phyloP scores from a whole-genome alignment of 2,329 filamentous ascomycete species.

The Venturia carpophila region DNA sequence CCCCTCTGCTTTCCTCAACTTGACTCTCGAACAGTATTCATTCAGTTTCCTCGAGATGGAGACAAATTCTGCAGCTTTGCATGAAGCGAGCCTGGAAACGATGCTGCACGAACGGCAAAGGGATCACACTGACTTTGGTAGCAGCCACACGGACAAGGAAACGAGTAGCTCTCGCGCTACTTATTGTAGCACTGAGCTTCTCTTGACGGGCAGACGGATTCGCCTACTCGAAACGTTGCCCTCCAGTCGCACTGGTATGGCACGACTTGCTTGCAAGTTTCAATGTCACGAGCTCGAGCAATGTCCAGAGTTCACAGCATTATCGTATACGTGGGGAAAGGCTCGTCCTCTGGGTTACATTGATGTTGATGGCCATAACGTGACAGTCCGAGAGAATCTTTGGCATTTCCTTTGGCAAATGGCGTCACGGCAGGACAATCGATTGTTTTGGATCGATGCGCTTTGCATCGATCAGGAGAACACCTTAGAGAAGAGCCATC shows the following conservation, averaged over 20 bases:
- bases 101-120: not conserved
- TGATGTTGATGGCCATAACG: no score
- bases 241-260: not conserved
- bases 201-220: not conserved
- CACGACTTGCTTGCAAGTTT: not conserved
- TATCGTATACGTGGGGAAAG: no score
- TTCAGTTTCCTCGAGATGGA: not conserved
- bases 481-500: not conserved
- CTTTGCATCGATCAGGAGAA: not conserved
- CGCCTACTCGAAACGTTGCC: not conserved
- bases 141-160: not conserved
- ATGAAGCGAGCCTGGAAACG: not conserved
- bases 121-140: not conserved
- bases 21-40: no score
- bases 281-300: not conserved
- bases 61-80: not conserved
- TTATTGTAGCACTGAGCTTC: not conserved
- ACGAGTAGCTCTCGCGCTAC: not conserved
- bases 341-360: no score
- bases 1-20: no score
- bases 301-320: not conserved
- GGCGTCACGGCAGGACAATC: not conserved
- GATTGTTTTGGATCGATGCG: slow-evolving; percentile 4
- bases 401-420: not conserved
- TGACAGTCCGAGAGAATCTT: not conserved